These are phyloP conservation scores for Notholithocarpus densiflorus DNA, from an alignment of 306 rosid species.

Conservation along the genomic window DNA sequence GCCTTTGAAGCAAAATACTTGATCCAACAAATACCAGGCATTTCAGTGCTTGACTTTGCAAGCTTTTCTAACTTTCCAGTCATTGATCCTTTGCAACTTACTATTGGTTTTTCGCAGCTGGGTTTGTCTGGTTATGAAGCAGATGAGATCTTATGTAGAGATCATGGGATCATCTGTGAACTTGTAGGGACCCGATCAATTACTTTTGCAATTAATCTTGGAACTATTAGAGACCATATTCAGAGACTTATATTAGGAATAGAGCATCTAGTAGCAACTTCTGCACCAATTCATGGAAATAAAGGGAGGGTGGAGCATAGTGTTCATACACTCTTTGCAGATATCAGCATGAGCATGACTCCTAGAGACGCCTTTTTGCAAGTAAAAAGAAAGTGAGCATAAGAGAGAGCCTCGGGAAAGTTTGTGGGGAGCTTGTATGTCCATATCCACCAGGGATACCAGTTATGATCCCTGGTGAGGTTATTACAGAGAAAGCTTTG, in stretches of 20 bases:
- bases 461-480: conserved; percentile 71
- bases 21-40: conserved; percentile 42
- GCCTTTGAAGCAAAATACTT: conserved; percentile 45
- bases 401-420: conserved; percentile 55
- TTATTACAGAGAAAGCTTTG: conserved; percentile 52
- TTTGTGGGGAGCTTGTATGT: conserved; percentile 78
- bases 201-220: conserved; percentile 69
- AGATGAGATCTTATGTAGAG: conserved; percentile 54
- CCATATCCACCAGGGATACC: conserved; percentile 93
- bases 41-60: conserved; percentile 52
- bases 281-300: conserved; percentile 15
- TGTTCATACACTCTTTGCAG: conserved; percentile 42
- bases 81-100: conserved; percentile 68
- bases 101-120: conserved; percentile 71
- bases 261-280: conserved; percentile 41
- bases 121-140: conserved; percentile 81
- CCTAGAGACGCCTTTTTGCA: conserved; percentile 80
- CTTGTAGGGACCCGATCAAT: conserved; percentile 66
- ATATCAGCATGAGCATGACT: conserved; percentile 42
- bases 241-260: conserved; percentile 59
- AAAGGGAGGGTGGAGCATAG: conserved; percentile 19
- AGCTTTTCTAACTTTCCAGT: conserved; percentile 44
- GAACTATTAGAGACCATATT: conserved; percentile 61
- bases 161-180: conserved; percentile 66
- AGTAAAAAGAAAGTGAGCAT: conserved; percentile 54